A percentile compares a stretch with the other conserved stretches of the same genome.
Evolutionary conservation across 108 stramenopile species (phyloP).

Genomic region (Stephanodiscus minutulus): DNA sequence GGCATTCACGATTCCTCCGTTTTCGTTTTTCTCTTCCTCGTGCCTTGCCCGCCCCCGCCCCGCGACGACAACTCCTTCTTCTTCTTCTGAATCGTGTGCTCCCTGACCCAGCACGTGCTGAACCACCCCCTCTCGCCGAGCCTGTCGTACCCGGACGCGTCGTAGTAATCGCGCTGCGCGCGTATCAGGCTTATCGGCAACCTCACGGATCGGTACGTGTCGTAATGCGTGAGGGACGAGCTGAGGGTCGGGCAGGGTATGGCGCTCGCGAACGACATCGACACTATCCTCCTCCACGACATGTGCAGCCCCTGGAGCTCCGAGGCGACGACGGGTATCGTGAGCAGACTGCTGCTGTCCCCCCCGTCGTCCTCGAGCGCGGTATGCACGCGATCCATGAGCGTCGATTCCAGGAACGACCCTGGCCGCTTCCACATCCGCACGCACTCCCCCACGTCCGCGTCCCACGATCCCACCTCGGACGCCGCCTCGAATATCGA

Average conservation of each 20-base stretch:
- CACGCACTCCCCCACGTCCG: conserved; percentile 83
- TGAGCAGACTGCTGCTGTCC: conserved; percentile 71
- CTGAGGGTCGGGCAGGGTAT: conserved; percentile 85
- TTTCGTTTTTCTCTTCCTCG: neutral
- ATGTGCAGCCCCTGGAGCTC: conserved; percentile 60
- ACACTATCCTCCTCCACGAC: conserved; percentile 85
- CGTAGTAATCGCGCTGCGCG: conserved; percentile 95
- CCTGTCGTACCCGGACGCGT: conserved; percentile 92
- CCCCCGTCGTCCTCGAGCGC: conserved; percentile 64
- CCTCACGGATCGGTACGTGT: conserved; percentile 76
- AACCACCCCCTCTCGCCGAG: conserved; percentile 58
- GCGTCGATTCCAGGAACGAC: conserved; percentile 88
- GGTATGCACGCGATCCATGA: conserved; percentile 77
- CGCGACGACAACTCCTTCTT: conserved; percentile 1
- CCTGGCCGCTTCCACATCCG: conserved; percentile 91
- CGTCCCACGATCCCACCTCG: conserved; percentile 77
- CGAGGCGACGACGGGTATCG: conserved; percentile 78
- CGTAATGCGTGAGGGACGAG: conserved; percentile 89
- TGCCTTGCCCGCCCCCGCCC: neutral
- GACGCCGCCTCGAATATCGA: conserved; percentile 84
- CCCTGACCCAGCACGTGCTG: conserved; percentile 64
- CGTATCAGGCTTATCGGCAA: conserved; percentile 88
- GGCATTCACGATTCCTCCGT: no score
- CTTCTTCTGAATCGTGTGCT: conserved; percentile 43
- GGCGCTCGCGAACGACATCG: conserved; percentile 81